Percentiles rank a stretch among this genome's conserved stretches.
phyloP scores from a whole-genome alignment of 805 yeast genomes.

The Brettanomyces custersianus region DNA sequence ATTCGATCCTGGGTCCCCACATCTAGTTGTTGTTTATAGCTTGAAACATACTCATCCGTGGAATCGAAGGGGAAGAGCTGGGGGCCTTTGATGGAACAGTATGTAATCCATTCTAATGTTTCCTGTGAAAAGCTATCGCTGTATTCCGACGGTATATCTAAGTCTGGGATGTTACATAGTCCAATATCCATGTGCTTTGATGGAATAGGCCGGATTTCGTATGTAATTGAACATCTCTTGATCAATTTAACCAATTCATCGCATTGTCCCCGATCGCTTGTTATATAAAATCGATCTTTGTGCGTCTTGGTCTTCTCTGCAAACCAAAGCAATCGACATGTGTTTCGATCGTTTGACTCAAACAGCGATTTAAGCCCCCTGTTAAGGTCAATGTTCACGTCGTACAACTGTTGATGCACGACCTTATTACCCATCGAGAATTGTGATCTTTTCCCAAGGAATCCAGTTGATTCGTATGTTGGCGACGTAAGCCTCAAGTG shows the following conservation, averaged over 20 bases:
- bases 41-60: constrained; percentile 19
- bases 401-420: constrained; percentile 14
- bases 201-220: background rate
- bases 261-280: background rate
- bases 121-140: constrained; percentile 11
- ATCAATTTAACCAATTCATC: background rate
- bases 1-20: constrained; percentile 6
- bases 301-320: constrained; percentile 14
- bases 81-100: constrained; percentile 17
- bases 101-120: constrained; percentile 24
- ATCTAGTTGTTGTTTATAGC: constrained; percentile 12
- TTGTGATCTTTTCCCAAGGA: constrained; percentile 21
- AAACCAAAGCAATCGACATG: constrained; percentile 23
- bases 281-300: constrained; percentile 1
- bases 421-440: constrained; percentile 18
- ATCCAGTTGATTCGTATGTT: constrained; percentile 25
- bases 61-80: constrained; percentile 16
- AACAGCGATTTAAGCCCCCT: background rate
- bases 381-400: constrained; percentile 14
- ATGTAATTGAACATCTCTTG: background rate
- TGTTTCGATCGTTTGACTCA: constrained; percentile 12
- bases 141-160: background rate
- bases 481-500: constrained; percentile 23
- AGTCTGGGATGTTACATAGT: constrained; percentile 1
- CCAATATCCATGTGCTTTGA: background rate